Base-by-base conservation (phyloP, 805 yeast genomes). In the Candida xiaguanensis region DNA sequence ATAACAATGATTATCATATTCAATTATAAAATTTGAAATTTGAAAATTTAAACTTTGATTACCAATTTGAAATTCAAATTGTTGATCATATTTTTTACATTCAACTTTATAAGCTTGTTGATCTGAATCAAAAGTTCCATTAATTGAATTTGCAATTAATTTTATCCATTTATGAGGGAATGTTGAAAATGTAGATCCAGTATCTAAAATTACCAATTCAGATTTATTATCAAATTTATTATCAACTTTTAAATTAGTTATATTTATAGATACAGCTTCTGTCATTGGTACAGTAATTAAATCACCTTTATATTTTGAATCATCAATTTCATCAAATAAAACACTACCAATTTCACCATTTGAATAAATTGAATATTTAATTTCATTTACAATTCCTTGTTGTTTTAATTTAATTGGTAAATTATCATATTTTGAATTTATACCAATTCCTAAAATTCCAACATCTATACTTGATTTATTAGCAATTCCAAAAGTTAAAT, bases 71-170 rank as follows among this genome's bases (percentile, higher is more conserved):
- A 37, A 30, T 7, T 30, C 17, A 19, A 30, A 30, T 5, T 9
- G 5, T 8, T 25, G 5, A 17, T 8, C 14, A 13, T 14, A n/a
- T 13, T 13, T 12, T 28, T 32, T 41, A 54, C 89, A 82, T 4
- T 57, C 56, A 45, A 75, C 50, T 5, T 59, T 23, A 51, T 78
- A 82, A 31, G 68, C 70, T 1, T 77, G 79, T 4, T 62, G 46
- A 2, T 47, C 36, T 2, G 50, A 23, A 8, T 72, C 61, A 46
- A 69, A 80, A 1, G 48, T 20, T 2, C 80, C 78, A 26, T 68
- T 52, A 18, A 67, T 37, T 45, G 63, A 50, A 32, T 36, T 22
- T 2, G 71, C 77, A 19, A 74, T 39, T 24, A 49, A 43, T 11
- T 49, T 34, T 12, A 70, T 54, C 31, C 72, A 43, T 1, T 50